Evolutionary conservation across 768 basidiomycete genomes (phyloP).

Genomic region (Naematelia encephala): DNA sequence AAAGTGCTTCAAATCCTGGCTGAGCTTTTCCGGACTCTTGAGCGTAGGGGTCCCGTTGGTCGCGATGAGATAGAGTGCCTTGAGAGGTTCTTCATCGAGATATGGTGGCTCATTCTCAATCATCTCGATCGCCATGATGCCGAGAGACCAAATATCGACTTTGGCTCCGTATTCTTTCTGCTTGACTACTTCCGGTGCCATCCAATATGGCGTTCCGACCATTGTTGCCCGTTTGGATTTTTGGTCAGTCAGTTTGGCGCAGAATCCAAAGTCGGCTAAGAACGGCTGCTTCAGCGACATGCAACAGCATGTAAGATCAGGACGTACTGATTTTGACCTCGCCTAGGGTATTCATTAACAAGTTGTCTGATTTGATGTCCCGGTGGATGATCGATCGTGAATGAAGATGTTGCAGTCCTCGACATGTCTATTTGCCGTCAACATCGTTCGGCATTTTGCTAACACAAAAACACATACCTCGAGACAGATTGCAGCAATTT

Average conservation of each 20-base stretch:
- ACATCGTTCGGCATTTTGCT: neutral
- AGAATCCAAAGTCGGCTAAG: conserved; percentile 92
- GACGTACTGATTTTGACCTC: conserved; percentile 94
- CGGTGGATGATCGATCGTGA: conserved; percentile 93
- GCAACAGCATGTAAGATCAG: neutral
- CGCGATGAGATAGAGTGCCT: conserved; percentile 94
- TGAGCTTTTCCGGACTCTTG: conserved; percentile 90
- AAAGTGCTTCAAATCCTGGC: conserved; percentile 90
- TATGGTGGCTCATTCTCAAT: conserved; percentile 97
- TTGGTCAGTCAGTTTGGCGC: conserved; percentile 91
- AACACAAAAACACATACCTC: conserved; percentile 63
- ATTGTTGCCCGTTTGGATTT: conserved; percentile 97
- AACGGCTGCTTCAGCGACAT: neutral
- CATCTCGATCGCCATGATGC: conserved; percentile 90
- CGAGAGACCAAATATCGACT: conserved; percentile 96
- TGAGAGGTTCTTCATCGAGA: conserved; percentile 91
- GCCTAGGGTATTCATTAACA: conserved; percentile 85
- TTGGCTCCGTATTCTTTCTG: conserved; percentile 97
- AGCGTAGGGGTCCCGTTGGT: conserved; percentile 97
- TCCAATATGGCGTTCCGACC: conserved; percentile 99
- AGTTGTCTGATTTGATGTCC: conserved; percentile 96
- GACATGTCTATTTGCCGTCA: conserved; percentile 70
- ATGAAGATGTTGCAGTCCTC: conserved; percentile 87
- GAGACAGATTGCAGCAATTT: conserved; percentile 83
- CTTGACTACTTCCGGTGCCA: conserved; percentile 97